Evolutionary conservation across 1,139 yeast genomes (phyloP), one percentile per base, ranked within the genome.

Genomic region (Pichia sp.): DNA sequence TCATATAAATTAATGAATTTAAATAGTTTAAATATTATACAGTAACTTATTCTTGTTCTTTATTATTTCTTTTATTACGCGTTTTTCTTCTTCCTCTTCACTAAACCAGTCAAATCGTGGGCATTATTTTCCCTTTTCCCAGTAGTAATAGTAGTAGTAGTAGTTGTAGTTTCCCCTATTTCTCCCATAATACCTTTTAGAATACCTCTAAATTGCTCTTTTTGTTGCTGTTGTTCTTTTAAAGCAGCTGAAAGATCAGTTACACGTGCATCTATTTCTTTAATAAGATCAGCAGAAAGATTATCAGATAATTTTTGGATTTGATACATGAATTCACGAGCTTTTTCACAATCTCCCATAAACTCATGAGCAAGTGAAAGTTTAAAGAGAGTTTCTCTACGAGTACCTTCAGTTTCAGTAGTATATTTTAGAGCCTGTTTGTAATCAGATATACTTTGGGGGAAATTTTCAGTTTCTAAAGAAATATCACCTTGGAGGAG

Each of bases 401-500:
- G 18, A 18, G 18, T 88, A 72, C 37, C 81, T 67, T 2, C 85
- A 18, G 3, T 25, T 5, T 40, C 7, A 10, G 7, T 7, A 2
- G 31, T 32, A 10, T 32, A 7, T 1, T 34, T n/a, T 3, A 18
- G 10, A 2, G 33, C 38, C 5, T 4, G 9, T 4, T 11, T 34
- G 50, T 86, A 76, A 63, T 89, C 96, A 29, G 68, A 70, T 0
- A 83, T 78, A 0, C 96, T 86, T 64, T 87, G 95, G 11, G 71
- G 68, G 62, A 87, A 87, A 65, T 87, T 86, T 58, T 89, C 90
- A 2, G 90, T 81, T 62, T 89, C 97, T 39, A 89, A 70, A 0
- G 95, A 84, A 6, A 90, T 86, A 63, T 92, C 97, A 28, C 97
- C 97, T 27, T 89, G 71, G 7, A 90, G 66, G 61, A 86, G 94